These are phyloP conservation scores for Cocos nucifera DNA, from an alignment of 176 grass and related monocot species.

Conservation along the genomic window DNA sequence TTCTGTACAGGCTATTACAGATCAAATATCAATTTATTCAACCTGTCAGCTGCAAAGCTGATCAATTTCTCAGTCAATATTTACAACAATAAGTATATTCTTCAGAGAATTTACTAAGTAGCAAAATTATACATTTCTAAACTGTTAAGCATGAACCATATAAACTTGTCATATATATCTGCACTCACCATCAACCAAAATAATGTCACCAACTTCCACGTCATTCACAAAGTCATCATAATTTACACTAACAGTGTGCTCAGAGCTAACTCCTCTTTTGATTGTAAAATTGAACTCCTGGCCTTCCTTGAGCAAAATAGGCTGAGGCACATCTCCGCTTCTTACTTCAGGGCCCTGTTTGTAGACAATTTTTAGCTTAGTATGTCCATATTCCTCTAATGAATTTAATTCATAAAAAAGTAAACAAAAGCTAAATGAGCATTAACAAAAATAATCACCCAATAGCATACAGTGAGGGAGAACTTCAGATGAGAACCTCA, in stretches of 20 bases:
- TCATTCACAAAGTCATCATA: slow-evolving; percentile 96
- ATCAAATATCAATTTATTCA: no score
- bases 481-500: no score
- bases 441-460: neutral
- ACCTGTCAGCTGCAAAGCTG: no score
- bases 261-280: slow-evolving; percentile 64
- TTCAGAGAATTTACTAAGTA: no score
- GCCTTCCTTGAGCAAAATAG: slow-evolving; percentile 69
- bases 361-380: neutral
- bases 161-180: slow-evolving; percentile 11
- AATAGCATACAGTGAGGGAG: no score
- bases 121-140: no score
- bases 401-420: neutral
- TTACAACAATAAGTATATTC: no score
- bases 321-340: slow-evolving; percentile 88
- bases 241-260: slow-evolving; percentile 84
- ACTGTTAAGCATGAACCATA: no score
- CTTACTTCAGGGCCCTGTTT: slow-evolving; percentile 92
- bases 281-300: slow-evolving; percentile 90
- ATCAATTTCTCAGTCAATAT: no score
- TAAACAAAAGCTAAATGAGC: no score
- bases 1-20: no score
- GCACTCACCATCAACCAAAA: slow-evolving; percentile 85
- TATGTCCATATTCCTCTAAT: no score
- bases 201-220: slow-evolving; percentile 86